phyloP scores from a whole-genome alignment of 1,139 yeast genomes.

The Zygoascus hellenicus region DNA sequence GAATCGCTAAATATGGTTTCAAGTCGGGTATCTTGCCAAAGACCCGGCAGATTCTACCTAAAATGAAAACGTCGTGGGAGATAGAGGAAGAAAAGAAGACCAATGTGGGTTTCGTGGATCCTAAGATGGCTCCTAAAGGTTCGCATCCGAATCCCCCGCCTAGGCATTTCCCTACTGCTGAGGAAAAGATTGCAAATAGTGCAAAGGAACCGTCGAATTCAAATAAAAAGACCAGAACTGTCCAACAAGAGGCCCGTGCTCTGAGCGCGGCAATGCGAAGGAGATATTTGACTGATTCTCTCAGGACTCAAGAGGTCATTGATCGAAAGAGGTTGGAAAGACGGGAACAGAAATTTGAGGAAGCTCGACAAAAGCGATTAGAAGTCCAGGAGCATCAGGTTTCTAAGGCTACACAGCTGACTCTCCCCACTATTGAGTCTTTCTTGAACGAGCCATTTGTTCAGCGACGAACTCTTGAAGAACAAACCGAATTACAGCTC shows the following conservation, averaged over 20 bases:
- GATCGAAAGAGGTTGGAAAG: conserved; percentile 34
- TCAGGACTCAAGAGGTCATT: conserved; percentile 53
- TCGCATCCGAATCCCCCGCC: conserved; percentile 52
- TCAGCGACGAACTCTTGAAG: conserved; percentile 66
- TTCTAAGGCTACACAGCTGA: conserved; percentile 48
- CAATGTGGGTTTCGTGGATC: conserved; percentile 68
- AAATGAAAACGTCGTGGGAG: conserved; percentile 37
- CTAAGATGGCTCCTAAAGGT: conserved; percentile 64
- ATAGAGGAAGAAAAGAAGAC: conserved; percentile 39
- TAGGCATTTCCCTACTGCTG: conserved; percentile 49
- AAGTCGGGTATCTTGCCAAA: conserved; percentile 81
- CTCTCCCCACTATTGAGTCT: conserved; percentile 72
- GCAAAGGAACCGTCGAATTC: conserved; percentile 38
- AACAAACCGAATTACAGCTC: conserved; percentile 44
- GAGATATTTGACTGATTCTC: conserved; percentile 60
- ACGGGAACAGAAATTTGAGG: conserved; percentile 28
- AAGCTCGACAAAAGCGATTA: conserved; percentile 33
- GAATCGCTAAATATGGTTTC: conserved; percentile 42
- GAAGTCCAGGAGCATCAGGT: conserved; percentile 17
- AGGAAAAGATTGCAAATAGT: conserved; percentile 49
- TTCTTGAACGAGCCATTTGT: conserved; percentile 64
- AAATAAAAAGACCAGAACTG: conserved; percentile 34
- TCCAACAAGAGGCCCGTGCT: conserved; percentile 49
- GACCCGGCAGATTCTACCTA: conserved; percentile 62
- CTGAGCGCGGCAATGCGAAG: conserved; percentile 68